Base-by-base conservation (phyloP, 805 yeast genomes). In the Metschnikowia lunata region DNA sequence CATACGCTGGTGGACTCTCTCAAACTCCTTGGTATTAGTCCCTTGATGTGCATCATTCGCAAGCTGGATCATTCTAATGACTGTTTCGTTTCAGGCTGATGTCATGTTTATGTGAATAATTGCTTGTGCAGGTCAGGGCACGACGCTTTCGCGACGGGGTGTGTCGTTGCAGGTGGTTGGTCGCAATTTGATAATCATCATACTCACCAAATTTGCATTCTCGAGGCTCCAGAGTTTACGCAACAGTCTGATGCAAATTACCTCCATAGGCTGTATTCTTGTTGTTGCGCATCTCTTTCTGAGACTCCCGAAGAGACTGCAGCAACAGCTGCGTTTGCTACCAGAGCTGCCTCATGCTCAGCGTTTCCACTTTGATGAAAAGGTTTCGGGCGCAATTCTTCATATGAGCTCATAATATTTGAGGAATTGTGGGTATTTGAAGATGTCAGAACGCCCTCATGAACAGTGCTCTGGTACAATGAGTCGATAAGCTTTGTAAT, bases 271-370 rank as follows among this genome's bases (percentile, higher is more conserved):
- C 63, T 59, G 49, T 62, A 67, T 45, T 65, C 69, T 47, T 67
- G 71, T 18, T 60, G 69, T 38, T 59, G 66, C 7, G 62, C 55
- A 10, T 59, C 63, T 10, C 54, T 66, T 4, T 45, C 61, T 9
- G 56, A 58, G 1, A 57, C 65, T 1, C 57, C 56, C 4, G 66
- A 51, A 8, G 67, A 46, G 2, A 64, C 68, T 0, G 70, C 69
- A 1, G 71, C 70, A 7, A 67, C 71, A 1, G 71, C 68, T 1
- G 71, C 71, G 37, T 58, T 64, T 28, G 71, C 72, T 10, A 65
- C 63, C 13, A 61, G 50, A 4, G 66, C 57, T 1, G 69, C 63
- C 41, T 64, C 67, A 31, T 57, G 47, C 33, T 53, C 57, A 9
- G 50, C 49, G 33, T 37, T 41, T 7, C 31, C 36, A 31, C 34